phyloP scores from a whole-genome alignment of 768 basidiomycete genomes.

The Clitopilus passeckerianus region DNA sequence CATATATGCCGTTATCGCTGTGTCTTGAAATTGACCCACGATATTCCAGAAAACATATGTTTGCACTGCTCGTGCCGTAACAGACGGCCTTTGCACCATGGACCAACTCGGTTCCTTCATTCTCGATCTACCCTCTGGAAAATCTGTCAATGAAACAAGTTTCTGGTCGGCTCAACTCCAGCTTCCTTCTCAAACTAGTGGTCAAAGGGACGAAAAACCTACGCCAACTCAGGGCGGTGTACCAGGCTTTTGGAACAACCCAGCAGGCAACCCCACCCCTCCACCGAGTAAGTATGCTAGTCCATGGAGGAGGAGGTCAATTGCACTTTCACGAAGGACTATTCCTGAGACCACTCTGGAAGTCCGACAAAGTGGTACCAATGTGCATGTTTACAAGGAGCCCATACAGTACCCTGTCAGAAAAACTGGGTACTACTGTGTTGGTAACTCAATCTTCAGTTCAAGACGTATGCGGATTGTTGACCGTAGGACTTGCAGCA shows the following conservation, averaged over 20 bases:
- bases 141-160: constrained; percentile 62
- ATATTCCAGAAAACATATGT: constrained; percentile 82
- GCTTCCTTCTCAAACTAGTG: constrained; percentile 41
- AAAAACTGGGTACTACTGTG: constrained; percentile 94
- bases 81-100: constrained; percentile 61
- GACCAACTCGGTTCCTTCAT: constrained; percentile 89
- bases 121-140: constrained; percentile 62
- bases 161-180: constrained; percentile 85
- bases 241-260: constrained; percentile 52
- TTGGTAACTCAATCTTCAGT: constrained; percentile 56
- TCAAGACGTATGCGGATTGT: constrained; percentile 1
- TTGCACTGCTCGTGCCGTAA: constrained; percentile 81
- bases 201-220: constrained; percentile 12
- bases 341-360: constrained; percentile 18
- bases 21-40: constrained; percentile 8
- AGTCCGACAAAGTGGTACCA: constrained; percentile 40
- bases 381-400: constrained; percentile 49
- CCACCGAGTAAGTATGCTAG: constrained; percentile 42
- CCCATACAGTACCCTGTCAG: constrained; percentile 81
- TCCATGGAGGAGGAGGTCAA: constrained; percentile 34
- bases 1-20: not conserved
- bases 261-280: constrained; percentile 53
- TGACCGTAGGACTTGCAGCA: constrained; percentile 35
- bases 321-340: not conserved
- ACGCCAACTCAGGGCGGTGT: constrained; percentile 9